Percentiles rank a stretch among this genome's conserved stretches.
Conservation (phyloP, 2,329 filamentous ascomycete species). For the Teratosphaeria viscida region DNA sequence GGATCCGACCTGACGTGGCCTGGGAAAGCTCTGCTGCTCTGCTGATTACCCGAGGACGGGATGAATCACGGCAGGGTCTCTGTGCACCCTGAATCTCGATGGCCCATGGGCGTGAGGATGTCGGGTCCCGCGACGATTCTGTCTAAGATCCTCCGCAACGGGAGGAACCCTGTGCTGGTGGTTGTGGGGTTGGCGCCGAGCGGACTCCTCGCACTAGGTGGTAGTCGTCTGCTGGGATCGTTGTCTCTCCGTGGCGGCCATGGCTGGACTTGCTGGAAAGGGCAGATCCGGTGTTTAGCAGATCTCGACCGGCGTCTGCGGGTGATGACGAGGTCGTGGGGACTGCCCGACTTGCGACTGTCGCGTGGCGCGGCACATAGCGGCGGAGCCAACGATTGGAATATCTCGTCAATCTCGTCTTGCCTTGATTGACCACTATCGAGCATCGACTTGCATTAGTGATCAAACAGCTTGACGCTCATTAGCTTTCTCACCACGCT, state of each 20-base stretch:
- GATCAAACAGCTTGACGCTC: background rate
- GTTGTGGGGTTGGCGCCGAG: background rate
- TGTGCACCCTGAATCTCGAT: background rate
- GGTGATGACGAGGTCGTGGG: too few species aligned
- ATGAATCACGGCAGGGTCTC: background rate
- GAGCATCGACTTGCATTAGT: background rate
- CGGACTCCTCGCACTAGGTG: background rate
- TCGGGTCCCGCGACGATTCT: background rate
- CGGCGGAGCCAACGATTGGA: background rate
- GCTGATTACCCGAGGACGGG: background rate
- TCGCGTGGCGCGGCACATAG: background rate
- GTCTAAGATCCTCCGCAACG: background rate
- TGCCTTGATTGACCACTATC: background rate
- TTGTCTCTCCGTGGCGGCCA: background rate
- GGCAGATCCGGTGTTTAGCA: background rate
- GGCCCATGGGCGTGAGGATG: background rate
- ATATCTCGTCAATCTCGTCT: background rate
- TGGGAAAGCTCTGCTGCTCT: background rate
- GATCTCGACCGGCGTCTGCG: background rate
- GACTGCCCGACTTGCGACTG: too few species aligned
- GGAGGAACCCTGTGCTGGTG: background rate
- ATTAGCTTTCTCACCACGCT: background rate
- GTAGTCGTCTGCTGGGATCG: background rate
- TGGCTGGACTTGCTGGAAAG: background rate
- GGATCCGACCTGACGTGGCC: background rate